Evolutionary conservation across 2,329 filamentous ascomycete species (phyloP), one percentile per base, ranked within the genome.

Genomic region (Arthroderma sp.): DNA sequence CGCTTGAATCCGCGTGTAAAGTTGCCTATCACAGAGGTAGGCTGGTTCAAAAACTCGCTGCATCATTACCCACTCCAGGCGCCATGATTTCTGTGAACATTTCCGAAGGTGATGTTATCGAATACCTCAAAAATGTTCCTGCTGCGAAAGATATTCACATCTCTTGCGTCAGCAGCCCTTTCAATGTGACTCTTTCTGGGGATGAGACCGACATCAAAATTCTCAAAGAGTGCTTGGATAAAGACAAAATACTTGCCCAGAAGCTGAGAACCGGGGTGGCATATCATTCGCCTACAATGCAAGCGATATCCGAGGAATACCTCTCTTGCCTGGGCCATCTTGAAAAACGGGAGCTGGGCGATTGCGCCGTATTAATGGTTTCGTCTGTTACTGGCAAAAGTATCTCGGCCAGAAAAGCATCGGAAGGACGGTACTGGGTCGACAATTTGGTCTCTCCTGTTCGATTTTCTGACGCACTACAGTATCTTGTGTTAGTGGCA

Each of bases 21-120:
- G 32, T 47, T 22, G 49, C 53, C 6, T 55, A 53, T 40, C 48
- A 47, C 34, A 42, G 52, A n/a, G 52, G 49, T 34, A 6, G 36
- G 22, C n/a, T 34, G 7, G 32, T 29, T 31, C 36, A 3, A 44
- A 49, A 33, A 9, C 15, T 22, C 15, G 15, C 15, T 22, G 15
- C 15, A 22, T 11, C 27, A 28, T n/a, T n/a, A 30, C 27, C 22
- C 9, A 6, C 29, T 9, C 10, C 36, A 3, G 49, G 50, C 6
- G 32, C 40, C 5, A 51, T 51, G 50, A 42, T 37, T 4, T 49
- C 50, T 15, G 36, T 52, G 37, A 47, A 43, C 1, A 8, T 51
- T 6, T 15, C 40, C 6, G 15, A 15, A 3, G 31, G 27, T n/a
- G 43, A 43, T 22, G 32, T 15, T n/a, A 4, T n/a, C 10, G 8